Percentiles rank a stretch among this genome's conserved stretches.
phyloP scores from a whole-genome alignment of 768 basidiomycete species.

The Lenzites betulinus region DNA sequence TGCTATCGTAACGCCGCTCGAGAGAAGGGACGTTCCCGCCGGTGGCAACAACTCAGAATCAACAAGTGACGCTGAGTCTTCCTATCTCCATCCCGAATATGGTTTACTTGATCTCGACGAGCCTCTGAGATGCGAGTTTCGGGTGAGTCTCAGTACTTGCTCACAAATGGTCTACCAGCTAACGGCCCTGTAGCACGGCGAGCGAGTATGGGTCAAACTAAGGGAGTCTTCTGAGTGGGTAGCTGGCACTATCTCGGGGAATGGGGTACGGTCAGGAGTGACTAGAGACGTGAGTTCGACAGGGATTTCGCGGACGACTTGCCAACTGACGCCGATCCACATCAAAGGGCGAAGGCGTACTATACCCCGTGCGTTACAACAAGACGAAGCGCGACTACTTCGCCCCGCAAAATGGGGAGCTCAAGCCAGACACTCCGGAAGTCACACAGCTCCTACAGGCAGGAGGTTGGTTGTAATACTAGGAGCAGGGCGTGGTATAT shows the following conservation, averaged over 20 bases:
- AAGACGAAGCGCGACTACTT: slow-evolving; percentile 56
- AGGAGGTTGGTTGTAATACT: slow-evolving; percentile 45
- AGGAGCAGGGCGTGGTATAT: not conserved
- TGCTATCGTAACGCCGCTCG: not conserved
- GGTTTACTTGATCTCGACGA: slow-evolving; percentile 15
- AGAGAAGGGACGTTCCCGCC: not conserved
- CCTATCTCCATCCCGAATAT: slow-evolving; percentile 6
- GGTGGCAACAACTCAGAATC: not conserved
- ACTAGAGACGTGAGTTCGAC: slow-evolving; percentile 46
- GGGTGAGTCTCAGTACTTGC: slow-evolving; percentile 37
- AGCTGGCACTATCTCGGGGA: slow-evolving; percentile 49
- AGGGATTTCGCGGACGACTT: not conserved
- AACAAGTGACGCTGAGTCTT: slow-evolving; percentile 14
- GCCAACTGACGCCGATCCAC: not conserved
- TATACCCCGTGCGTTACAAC: slow-evolving; percentile 54
- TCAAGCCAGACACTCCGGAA: slow-evolving; percentile 58
- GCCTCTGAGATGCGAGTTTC: slow-evolving; percentile 47
- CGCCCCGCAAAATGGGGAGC: slow-evolving; percentile 64
- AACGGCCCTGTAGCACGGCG: slow-evolving; percentile 39
- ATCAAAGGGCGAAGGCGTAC: slow-evolving; percentile 51
- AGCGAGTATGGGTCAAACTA: slow-evolving; percentile 55
- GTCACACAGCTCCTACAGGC: slow-evolving; percentile 49
- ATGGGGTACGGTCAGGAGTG: slow-evolving; percentile 44
- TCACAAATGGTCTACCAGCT: not conserved
- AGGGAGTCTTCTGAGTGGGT: slow-evolving; percentile 50